Evolutionary conservation across 495 filamentous ascomycete genomes (phyloP).

Genomic region (Cladorrhinum samala): DNA sequence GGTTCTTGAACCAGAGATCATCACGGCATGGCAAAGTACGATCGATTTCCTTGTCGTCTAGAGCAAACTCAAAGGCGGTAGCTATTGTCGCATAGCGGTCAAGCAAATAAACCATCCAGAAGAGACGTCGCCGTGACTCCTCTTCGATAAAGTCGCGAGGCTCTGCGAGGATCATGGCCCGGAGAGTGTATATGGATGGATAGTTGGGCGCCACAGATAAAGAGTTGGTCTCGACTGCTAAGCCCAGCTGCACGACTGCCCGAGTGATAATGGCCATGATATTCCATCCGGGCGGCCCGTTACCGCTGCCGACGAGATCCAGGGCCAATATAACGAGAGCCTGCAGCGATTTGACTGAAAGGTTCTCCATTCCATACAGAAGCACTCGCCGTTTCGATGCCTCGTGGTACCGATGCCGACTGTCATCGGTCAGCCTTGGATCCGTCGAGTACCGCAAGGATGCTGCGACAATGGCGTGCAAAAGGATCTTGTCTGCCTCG

Average conservation of each 20-base stretch:
- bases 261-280: constrained; percentile 79
- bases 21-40: constrained; percentile 80
- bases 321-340: constrained; percentile 77
- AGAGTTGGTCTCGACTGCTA: constrained; percentile 74
- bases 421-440: constrained; percentile 60
- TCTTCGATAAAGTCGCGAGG: constrained; percentile 82
- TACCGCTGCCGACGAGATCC: constrained; percentile 71
- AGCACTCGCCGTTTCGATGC: constrained; percentile 79
- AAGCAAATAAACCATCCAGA: constrained; percentile 90
- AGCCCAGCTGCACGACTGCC: constrained; percentile 75
- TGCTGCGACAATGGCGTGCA: constrained; percentile 83
- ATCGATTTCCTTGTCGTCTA: constrained; percentile 84
- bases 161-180: constrained; percentile 75
- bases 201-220: constrained; percentile 66
- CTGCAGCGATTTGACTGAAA: constrained; percentile 79
- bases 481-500: constrained; percentile 72
- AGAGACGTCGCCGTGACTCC: constrained; percentile 71
- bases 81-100: constrained; percentile 84
- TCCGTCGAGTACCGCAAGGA: constrained; percentile 78
- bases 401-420: constrained; percentile 65
- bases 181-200: constrained; percentile 75
- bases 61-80: constrained; percentile 82
- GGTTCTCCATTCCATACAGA: constrained; percentile 78
- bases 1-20: constrained; percentile 75
- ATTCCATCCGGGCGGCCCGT: constrained; percentile 84